Conservation (phyloP, 495 filamentous ascomycete genomes). For the Oidiodendron maius region DNA sequence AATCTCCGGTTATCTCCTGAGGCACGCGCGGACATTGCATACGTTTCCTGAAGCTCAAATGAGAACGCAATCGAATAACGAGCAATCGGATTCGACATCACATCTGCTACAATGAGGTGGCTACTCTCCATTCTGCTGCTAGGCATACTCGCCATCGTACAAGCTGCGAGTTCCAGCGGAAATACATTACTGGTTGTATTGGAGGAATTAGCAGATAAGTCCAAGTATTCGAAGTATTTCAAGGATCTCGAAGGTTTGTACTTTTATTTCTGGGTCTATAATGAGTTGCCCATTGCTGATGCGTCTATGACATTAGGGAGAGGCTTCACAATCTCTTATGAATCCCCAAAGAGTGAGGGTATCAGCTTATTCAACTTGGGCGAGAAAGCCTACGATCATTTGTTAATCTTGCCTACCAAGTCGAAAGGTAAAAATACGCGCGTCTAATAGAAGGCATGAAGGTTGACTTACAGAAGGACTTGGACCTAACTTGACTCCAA, state of each 20-base stretch:
- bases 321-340: constrained; percentile 73
- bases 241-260: constrained; percentile 67
- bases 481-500: constrained; percentile 80
- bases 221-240: constrained; percentile 75
- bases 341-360: constrained; percentile 79
- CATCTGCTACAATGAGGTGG: constrained; percentile 60
- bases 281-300: constrained; percentile 5
- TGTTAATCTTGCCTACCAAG: constrained; percentile 80
- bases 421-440: constrained; percentile 64
- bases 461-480: constrained; percentile 49
- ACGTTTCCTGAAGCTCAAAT: constrained; percentile 23
- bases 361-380: constrained; percentile 82
- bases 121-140: constrained; percentile 63
- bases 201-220: constrained; percentile 75
- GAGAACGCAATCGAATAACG: constrained; percentile 10
- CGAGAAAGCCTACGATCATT: constrained; percentile 83
- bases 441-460: neutral
- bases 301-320: constrained; percentile 47
- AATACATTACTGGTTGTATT: constrained; percentile 78
- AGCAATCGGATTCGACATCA: constrained; percentile 19
- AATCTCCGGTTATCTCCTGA: too few relatives aligned
- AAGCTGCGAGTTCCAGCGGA: constrained; percentile 75
- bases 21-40: constrained; percentile 29
- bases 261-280: neutral
- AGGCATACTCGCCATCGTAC: constrained; percentile 56